Evolutionary conservation across 495 filamentous ascomycete genomes (phyloP), one percentile per base, ranked within the genome.

Genomic region (Xylaria telfairii): DNA sequence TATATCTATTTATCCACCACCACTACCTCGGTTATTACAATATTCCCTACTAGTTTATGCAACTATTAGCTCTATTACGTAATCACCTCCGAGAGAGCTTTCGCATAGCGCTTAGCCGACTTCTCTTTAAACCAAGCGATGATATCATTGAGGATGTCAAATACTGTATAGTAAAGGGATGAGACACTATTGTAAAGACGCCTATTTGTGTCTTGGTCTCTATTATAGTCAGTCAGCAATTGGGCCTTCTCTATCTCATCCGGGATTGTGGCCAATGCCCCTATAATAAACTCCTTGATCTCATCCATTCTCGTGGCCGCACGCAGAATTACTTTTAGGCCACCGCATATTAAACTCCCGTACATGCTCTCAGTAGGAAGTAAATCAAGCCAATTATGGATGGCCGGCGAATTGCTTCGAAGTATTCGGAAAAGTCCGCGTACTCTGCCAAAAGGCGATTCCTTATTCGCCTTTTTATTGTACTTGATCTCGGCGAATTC

Each of bases 401-500:
- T 15, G 7, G 57, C 28, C 2, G 65, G 65, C 44, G 65, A 57
- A 17, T 68, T 68, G 37, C 57, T 68, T 21, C 57, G 51, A 26
- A 68, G 53, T 49, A 44, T 44, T 21, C 65, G 28, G 65, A 68
- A 68, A 32, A 57, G 39, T 3, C 65, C 51, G 4, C 65, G 65
- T 19, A 68, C 51, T 12, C 42, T 41, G n/a, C 65, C 65, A 17
- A 68, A 68, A 28, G 65, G 65, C 24, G 65, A 68, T 28, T 68
- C 65, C 51, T 44, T 59, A 26, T 59, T 10, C 3, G n/a, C 53
- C 37, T 68, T 68, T 56, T 46, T 68, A 6, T 42, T 34, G 21
- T 68, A 68, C 51, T 68, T 68, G 21, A 68, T 68, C 37, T 68
- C 65, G 65, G 65, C 65, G 34, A 59, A 46, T 17, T 56, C 39